Evolutionary conservation across 2,329 filamentous ascomycete species (phyloP), one percentile per base, ranked within the genome.

Genomic region (Penicillium glabrum): DNA sequence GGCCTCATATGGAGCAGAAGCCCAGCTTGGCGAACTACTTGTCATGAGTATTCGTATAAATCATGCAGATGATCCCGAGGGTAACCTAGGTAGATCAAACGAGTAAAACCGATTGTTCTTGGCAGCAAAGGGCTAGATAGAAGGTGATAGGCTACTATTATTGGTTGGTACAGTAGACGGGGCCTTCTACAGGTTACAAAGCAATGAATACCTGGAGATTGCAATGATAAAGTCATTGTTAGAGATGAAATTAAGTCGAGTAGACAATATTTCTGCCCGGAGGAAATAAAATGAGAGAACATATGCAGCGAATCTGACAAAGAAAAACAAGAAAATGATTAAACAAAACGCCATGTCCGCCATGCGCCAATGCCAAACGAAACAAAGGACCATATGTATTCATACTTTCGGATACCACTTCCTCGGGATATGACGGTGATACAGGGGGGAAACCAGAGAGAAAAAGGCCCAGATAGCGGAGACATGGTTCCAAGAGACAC

Each of bases 351-450:
- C 60, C 60, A 58, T 60, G 50, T 55, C 57, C 45, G 54, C 54
- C 61, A 53, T 51, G 57, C 60, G 57, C 64, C 64, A 51, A 64
- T 64, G 63, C 61, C 62, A 59, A 58, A 58, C 61, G 56, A 46
- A 44, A 53, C 27, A 45, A 54, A 57, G 48, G 21, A 55, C 46
- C 56, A 60, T 59, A 59, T 62, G 53, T 62, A 57, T 56, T 52
- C 50, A 54, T 62, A 48, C 57, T 60, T 58, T 54, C 45, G 37
- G 35, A 60, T 55, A 45, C 46, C 46, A 16, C 29, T 44, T 51
- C 46, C 43, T 53, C 26, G n/a, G 23, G 37, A 51, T 5, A 50
- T 50, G 31, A 53, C 44, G 51, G 33, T 23, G 31, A 50, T 49
- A 48, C 43, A 47, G 26, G 41, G 27, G 27, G 9, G 27, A 11